These are phyloP conservation scores for Naegleria gruberi DNA, from an alignment of 208 protist genomes.

Conservation along the genomic window DNA sequence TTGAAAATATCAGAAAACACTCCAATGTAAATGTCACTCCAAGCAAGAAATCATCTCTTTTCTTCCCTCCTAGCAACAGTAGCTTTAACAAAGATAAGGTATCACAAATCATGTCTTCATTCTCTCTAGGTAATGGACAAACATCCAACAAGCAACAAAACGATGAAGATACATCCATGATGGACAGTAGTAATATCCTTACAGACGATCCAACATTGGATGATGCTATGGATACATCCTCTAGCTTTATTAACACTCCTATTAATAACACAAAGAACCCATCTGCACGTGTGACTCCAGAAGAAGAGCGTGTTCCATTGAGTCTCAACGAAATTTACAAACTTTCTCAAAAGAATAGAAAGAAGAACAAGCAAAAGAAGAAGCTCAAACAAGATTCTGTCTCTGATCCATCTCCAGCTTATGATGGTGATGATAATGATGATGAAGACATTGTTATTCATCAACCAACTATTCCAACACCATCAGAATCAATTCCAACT, in stretches of 20 bases:
- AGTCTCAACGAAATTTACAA: conserved; percentile 25
- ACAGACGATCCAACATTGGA: too few species aligned
- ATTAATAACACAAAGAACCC: neutral
- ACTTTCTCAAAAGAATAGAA: conserved; percentile 22
- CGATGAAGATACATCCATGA: neutral
- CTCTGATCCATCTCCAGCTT: neutral
- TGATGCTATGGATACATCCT: neutral
- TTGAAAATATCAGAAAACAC: neutral
- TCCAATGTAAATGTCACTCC: neutral
- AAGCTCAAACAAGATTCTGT: conserved; percentile 8
- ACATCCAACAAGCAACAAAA: neutral
- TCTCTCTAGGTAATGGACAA: neutral
- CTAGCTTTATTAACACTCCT: neutral
- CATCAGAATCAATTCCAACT: neutral
- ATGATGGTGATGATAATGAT: neutral
- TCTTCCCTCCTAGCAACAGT: neutral
- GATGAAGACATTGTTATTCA: neutral
- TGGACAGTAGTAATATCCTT: neutral
- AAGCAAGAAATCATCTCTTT: neutral
- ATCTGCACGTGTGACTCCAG: neutral
- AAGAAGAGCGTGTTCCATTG: conserved; percentile 10
- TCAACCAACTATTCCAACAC: neutral
- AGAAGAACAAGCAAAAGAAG: conserved; percentile 18
- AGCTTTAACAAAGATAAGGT: neutral
- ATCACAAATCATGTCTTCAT: neutral